phyloP scores from a whole-genome alignment of 495 filamentous ascomycete genomes.

The Cladorrhinum samala region DNA sequence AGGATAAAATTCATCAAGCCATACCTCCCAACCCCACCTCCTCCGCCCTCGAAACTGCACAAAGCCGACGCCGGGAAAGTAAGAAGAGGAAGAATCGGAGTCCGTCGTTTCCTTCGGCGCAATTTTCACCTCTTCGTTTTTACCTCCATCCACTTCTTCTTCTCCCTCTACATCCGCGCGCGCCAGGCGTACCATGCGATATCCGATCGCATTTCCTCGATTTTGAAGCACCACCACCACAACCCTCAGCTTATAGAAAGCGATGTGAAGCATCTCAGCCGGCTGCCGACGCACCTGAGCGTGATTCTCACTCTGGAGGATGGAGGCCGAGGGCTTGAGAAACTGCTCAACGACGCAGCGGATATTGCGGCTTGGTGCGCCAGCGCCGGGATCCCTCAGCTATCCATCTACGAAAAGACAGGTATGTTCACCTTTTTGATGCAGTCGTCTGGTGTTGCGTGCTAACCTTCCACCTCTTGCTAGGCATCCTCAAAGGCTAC shows the following conservation, averaged over 20 bases:
- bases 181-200: slow-evolving; percentile 73
- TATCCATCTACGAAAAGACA: slow-evolving; percentile 87
- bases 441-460: neutral
- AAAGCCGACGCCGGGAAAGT: slow-evolving; percentile 16
- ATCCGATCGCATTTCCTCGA: slow-evolving; percentile 63
- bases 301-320: slow-evolving; percentile 73
- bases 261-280: slow-evolving; percentile 69
- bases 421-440: slow-evolving; percentile 46
- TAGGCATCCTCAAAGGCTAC: slow-evolving; percentile 81
- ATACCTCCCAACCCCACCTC: slow-evolving; percentile 63
- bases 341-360: slow-evolving; percentile 79
- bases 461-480: neutral
- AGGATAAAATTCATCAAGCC: slow-evolving; percentile 65
- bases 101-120: slow-evolving; percentile 61
- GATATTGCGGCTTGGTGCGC: slow-evolving; percentile 90
- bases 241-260: slow-evolving; percentile 84
- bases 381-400: slow-evolving; percentile 71
- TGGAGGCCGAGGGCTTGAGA: slow-evolving; percentile 62
- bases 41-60: slow-evolving; percentile 24
- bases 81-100: slow-evolving; percentile 40
- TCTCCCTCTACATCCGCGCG: slow-evolving; percentile 77
- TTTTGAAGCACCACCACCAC: slow-evolving; percentile 87
- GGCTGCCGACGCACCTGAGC: slow-evolving; percentile 78
- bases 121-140: slow-evolving; percentile 66
- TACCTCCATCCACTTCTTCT: slow-evolving; percentile 68